Evolutionary conservation across 2,329 filamentous ascomycete genomes (phyloP).

Genomic region (Ascosphaera apis): DNA sequence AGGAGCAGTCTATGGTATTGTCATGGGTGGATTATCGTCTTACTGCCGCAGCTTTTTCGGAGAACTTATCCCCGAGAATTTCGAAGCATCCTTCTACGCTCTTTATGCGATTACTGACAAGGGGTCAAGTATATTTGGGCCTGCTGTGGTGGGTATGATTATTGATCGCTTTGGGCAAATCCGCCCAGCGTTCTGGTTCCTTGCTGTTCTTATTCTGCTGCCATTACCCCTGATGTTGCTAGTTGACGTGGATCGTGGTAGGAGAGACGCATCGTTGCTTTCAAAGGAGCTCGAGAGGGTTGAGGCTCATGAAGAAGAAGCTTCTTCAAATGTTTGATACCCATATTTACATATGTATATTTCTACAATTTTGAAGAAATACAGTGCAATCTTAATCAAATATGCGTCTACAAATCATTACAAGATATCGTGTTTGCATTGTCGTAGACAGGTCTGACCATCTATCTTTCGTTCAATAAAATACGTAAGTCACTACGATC

Average conservation of each 20-base stretch:
- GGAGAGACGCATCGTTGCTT: slow-evolving; percentile 41
- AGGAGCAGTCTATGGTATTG: slow-evolving; percentile 74
- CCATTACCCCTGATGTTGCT: slow-evolving; percentile 68
- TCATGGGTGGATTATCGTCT: slow-evolving; percentile 74
- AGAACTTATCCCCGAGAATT: slow-evolving; percentile 81
- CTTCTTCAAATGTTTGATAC: too few species aligned
- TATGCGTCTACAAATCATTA: too few species aligned
- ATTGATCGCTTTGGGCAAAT: slow-evolving; percentile 68
- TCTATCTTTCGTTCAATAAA: too few species aligned
- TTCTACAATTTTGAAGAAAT: too few species aligned
- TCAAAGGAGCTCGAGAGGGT: slow-evolving; percentile 28
- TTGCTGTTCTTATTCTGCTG: slow-evolving; percentile 61
- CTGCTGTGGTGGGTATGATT: slow-evolving; percentile 78
- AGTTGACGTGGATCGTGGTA: slow-evolving; percentile 64
- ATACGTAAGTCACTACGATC: too few species aligned
- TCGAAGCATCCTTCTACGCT: slow-evolving; percentile 88
- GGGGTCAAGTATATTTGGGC: slow-evolving; percentile 79
- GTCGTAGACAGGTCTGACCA: too few species aligned
- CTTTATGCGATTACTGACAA: slow-evolving; percentile 97
- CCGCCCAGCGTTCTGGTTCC: slow-evolving; percentile 73
- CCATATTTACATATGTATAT: too few species aligned
- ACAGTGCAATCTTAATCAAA: too few species aligned
- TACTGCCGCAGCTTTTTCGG: slow-evolving; percentile 87
- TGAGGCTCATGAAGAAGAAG: too few species aligned
- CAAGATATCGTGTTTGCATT: too few species aligned